Conservation (phyloP, 257 asterid species). For the Rhazya stricta region DNA sequence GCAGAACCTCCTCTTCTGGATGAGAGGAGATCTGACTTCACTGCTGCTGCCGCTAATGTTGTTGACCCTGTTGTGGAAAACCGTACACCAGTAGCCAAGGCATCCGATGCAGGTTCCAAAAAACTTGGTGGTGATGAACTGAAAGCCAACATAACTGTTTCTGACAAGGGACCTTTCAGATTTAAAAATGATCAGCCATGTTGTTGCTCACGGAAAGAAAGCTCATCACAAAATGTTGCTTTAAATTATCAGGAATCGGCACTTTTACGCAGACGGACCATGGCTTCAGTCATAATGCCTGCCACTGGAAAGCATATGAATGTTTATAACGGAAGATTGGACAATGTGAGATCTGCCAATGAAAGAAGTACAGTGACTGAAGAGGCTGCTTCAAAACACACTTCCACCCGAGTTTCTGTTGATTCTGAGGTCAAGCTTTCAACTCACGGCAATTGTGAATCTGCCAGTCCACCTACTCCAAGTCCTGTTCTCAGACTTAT, state of each 20-base stretch:
- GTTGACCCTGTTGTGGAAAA: constrained; percentile 30
- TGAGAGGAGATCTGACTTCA: constrained; percentile 27
- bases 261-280: constrained; percentile 35
- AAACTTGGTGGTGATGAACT: constrained; percentile 27
- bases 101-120: constrained; percentile 22
- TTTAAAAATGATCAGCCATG: constrained; percentile 43
- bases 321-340: constrained; percentile 18
- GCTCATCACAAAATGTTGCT: constrained; percentile 28
- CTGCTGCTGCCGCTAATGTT: constrained; percentile 23
- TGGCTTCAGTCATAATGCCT: constrained; percentile 29
- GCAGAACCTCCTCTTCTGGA: constrained; percentile 23
- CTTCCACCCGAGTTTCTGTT: constrained; percentile 25
- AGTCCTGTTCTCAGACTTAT: constrained; percentile 78
- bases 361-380: constrained; percentile 25
- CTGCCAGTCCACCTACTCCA: constrained; percentile 51
- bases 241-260: constrained; percentile 43
- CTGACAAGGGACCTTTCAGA: constrained; percentile 29
- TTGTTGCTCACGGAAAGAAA: constrained; percentile 71
- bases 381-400: constrained; percentile 14
- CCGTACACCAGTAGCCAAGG: constrained; percentile 24
- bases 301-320: constrained; percentile 32
- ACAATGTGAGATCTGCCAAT: constrained; percentile 22
- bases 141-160: constrained; percentile 16
- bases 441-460: constrained; percentile 30
- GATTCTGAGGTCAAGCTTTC: constrained; percentile 39